Evolutionary conservation across 352 stramenopile genomes (phyloP), one percentile per base, ranked within the genome.

Genomic region (Pythium periplocum): DNA sequence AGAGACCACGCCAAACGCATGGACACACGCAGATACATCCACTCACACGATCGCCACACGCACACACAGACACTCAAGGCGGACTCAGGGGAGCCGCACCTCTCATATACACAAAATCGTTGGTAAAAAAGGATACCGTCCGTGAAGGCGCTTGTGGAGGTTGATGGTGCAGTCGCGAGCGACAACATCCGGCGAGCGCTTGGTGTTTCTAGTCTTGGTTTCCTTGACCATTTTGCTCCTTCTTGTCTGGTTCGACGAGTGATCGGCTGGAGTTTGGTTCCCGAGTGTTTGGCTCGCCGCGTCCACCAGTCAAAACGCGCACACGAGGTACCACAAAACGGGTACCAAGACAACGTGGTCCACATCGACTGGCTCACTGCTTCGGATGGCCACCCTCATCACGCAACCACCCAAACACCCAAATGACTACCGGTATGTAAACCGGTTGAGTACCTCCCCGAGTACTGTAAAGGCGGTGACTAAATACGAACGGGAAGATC

Each of bases 101-200:
- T 26, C 17, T 26, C 17, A 26, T 26, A 26, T 26, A 26, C 17
- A 26, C 17, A 26, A 26, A 55, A 57, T 52, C 48, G 61, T 71
- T 62, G 66, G 70, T 66, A 71, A 75, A 82, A 88, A 89, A 88
- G 75, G 75, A 88, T 92, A 92, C 80, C 73, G 78, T 83, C 78
- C 74, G 74, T 98, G 93, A 57, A 98, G 85, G 69, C 91, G 75
- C 89, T 99, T 99, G 82, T 98, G 93, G 57, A 99, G 88, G 78
- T 99, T 97, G 82, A 99, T 98, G 51, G 97, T 99, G 87, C 98
- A 98, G 80, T 99, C 96, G 70, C 96, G 92, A 57, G 90, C 97
- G 53, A 98, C 84, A 51, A 98, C 89, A 78, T 98, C 96, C 55
- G 90, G 79, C 59, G 75, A 79, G 64, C 81, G 79, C 80, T 93